A percentile compares a stretch with the other conserved stretches of the same genome.
Evolutionary conservation across 2,329 filamentous ascomycete species (phyloP).

Genomic region (Fusarium torulosum): DNA sequence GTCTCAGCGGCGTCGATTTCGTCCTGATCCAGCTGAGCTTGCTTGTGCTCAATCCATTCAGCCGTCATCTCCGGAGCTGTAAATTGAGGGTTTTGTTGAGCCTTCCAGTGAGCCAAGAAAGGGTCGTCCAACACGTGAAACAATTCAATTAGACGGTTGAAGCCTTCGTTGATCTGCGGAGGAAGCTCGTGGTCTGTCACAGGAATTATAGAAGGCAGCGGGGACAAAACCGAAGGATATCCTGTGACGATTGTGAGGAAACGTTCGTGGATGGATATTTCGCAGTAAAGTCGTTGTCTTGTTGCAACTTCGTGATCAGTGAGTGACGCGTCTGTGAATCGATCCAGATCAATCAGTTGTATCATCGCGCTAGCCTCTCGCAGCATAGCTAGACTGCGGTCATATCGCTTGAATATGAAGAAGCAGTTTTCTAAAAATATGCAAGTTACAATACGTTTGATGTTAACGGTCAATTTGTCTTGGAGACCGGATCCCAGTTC

Average conservation of each 20-base stretch:
- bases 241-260: conserved; percentile 66
- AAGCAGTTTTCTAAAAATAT: conserved; percentile 66
- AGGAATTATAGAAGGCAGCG: conserved; percentile 48
- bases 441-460: conserved; percentile 62
- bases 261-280: conserved; percentile 68
- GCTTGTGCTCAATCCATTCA: conserved; percentile 57
- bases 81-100: conserved; percentile 45
- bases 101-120: conserved; percentile 55
- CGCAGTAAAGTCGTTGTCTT: conserved; percentile 65
- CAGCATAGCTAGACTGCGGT: conserved; percentile 63
- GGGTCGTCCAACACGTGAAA: conserved; percentile 56
- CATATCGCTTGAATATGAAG: conserved; percentile 62
- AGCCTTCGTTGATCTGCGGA: conserved; percentile 53
- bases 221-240: conserved; percentile 53
- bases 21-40: conserved; percentile 56
- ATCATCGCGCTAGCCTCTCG: conserved; percentile 60
- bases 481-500: conserved; percentile 49
- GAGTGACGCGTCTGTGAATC: conserved; percentile 21
- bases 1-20: conserved; percentile 51
- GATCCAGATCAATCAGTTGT: conserved; percentile 39
- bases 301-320: conserved; percentile 35
- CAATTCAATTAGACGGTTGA: conserved; percentile 53
- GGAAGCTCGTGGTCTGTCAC: conserved; percentile 51
- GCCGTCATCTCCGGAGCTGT: conserved; percentile 48
- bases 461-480: conserved; percentile 55